A percentile compares a stretch with the other conserved stretches of the same genome.
These are phyloP conservation scores for Venturiaceae sp. DNA, from an alignment of 2,329 filamentous ascomycete genomes.

Conservation along the genomic window DNA sequence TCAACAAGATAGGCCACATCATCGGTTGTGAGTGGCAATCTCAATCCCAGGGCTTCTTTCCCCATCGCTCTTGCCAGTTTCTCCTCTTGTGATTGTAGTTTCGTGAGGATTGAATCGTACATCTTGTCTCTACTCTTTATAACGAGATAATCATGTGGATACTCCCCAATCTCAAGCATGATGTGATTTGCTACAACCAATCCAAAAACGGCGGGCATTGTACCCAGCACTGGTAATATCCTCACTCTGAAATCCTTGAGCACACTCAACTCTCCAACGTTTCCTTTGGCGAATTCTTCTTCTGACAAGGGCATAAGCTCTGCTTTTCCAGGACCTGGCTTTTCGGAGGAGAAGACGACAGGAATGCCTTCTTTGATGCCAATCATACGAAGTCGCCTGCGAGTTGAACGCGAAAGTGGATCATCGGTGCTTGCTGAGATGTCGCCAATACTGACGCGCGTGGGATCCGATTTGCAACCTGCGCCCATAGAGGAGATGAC, in stretches of 20 bases:
- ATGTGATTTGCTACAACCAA: constrained; percentile 88
- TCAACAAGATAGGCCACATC: constrained; percentile 86
- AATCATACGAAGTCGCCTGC: constrained; percentile 63
- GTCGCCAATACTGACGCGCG: constrained; percentile 79
- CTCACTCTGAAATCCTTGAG: constrained; percentile 87
- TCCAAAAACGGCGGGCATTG: constrained; percentile 95
- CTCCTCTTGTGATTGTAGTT: constrained; percentile 70
- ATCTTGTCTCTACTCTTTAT: constrained; percentile 81
- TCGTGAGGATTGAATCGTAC: constrained; percentile 74
- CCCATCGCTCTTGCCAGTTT: constrained; percentile 51
- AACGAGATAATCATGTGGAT: constrained; percentile 75
- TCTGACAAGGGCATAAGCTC: constrained; percentile 77
- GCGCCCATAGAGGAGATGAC: constrained; percentile 96
- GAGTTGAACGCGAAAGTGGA: constrained; percentile 73
- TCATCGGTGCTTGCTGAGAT: constrained; percentile 85
- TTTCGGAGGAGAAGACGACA: constrained; percentile 87
- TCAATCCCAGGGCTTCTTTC: constrained; percentile 58
- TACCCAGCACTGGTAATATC: constrained; percentile 91
- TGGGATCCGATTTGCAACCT: constrained; percentile 82
- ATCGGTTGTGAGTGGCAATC: constrained; percentile 64
- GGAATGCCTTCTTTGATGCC: constrained; percentile 82
- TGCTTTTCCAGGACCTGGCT: constrained; percentile 82
- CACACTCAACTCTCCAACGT: constrained; percentile 77
- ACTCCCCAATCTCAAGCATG: constrained; percentile 70
- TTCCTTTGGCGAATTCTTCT: constrained; percentile 78